These are phyloP conservation scores for Casuarina equisetifolia DNA, from an alignment of 306 rosid genomes.

Conservation along the genomic window DNA sequence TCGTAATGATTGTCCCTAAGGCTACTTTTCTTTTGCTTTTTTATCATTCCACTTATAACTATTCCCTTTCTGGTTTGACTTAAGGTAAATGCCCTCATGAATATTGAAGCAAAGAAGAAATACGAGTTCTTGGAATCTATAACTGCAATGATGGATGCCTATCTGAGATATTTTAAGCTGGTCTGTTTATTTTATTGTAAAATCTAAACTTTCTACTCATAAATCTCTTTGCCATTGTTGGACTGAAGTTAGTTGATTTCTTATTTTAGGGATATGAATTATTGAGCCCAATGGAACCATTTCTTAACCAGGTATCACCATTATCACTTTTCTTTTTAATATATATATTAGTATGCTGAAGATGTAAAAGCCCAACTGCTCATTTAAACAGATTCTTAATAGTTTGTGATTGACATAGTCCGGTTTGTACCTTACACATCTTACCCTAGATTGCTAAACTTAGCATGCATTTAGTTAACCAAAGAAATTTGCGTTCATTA, in stretches of 20 bases:
- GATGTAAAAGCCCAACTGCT: not conserved
- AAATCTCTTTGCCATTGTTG: slow-evolving; percentile 23
- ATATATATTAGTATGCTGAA: slow-evolving; percentile 1
- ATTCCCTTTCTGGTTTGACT: slow-evolving; percentile 51
- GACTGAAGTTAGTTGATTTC: slow-evolving; percentile 31
- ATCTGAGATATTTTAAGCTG: slow-evolving; percentile 96
- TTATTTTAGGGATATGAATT: slow-evolving; percentile 79
- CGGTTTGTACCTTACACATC: not conserved
- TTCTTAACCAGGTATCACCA: slow-evolving; percentile 85
- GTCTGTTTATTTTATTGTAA: slow-evolving; percentile 47
- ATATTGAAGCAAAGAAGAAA: slow-evolving; percentile 93
- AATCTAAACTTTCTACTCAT: slow-evolving; percentile 21
- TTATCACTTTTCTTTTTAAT: slow-evolving; percentile 16
- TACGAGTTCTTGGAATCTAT: slow-evolving; percentile 89
- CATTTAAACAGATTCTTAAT: not conserved
- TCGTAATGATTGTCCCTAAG: slow-evolving; percentile 3
- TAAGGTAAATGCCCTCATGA: slow-evolving; percentile 95
- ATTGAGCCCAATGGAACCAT: slow-evolving; percentile 91
- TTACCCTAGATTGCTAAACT: not conserved
- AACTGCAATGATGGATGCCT: slow-evolving; percentile 99
- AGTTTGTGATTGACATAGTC: not conserved
- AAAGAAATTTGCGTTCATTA: not conserved
- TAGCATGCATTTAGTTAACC: not conserved
- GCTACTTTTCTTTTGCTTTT: not conserved
- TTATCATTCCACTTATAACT: slow-evolving; percentile 33